Conservation (phyloP, 768 basidiomycete species). For the Kwoniella dejecticola region DNA sequence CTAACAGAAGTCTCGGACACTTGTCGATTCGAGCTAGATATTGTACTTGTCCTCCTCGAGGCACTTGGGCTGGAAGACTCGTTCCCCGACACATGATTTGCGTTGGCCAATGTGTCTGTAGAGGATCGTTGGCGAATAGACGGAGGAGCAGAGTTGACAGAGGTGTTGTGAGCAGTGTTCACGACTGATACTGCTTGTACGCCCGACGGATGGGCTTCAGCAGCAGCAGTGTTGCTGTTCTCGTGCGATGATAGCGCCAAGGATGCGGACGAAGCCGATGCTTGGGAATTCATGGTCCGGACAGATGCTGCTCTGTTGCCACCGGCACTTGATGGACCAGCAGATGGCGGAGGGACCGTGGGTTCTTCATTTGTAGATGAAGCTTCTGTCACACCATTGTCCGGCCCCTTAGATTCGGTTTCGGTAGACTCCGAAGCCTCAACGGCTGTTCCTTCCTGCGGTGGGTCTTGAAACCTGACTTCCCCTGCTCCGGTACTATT, state of each 20-base stretch:
- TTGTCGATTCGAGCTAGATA: slow-evolving; percentile 3
- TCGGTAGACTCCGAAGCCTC: too few relatives aligned
- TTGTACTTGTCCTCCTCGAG: slow-evolving; percentile 14
- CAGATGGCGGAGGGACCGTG: slow-evolving; percentile 2
- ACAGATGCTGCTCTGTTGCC: slow-evolving; percentile 30
- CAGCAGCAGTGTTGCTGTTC: not conserved
- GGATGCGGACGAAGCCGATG: slow-evolving; percentile 24
- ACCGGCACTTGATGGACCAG: not conserved
- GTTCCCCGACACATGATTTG: not conserved
- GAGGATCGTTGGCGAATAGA: slow-evolving; percentile 22
- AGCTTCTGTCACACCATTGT: not conserved
- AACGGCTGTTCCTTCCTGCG: not conserved
- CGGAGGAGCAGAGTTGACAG: slow-evolving; percentile 32
- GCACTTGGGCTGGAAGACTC: slow-evolving; percentile 1
- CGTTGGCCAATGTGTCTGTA: slow-evolving; percentile 9
- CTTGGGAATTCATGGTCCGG: slow-evolving; percentile 21
- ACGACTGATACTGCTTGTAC: slow-evolving; percentile 34
- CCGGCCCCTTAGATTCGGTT: not conserved
- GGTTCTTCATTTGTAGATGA: not conserved
- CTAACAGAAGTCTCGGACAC: slow-evolving; percentile 5
- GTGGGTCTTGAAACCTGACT: slow-evolving; percentile 16
- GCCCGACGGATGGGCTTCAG: slow-evolving; percentile 29
- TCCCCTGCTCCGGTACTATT: slow-evolving; percentile 5
- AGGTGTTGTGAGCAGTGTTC: slow-evolving; percentile 37
- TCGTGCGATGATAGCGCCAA: slow-evolving; percentile 19